Evolutionary conservation across 2,329 filamentous ascomycete species (phyloP).

Genomic region (Aureobasidium subglaciale): DNA sequence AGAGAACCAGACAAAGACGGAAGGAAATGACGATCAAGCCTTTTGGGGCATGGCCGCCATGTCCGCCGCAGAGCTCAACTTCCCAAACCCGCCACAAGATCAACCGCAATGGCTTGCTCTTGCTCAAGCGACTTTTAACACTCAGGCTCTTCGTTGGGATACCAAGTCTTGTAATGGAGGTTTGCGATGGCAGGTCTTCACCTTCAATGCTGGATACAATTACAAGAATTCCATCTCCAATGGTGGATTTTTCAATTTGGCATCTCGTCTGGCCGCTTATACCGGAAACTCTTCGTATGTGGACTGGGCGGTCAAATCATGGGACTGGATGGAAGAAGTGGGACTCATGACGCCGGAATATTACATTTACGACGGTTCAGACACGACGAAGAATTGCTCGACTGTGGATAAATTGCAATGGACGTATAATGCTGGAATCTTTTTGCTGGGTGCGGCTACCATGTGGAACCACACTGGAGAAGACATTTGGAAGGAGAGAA

Average conservation of each 20-base stretch:
- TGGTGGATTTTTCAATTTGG: slow-evolving; percentile 75
- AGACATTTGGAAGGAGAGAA: slow-evolving; percentile 25
- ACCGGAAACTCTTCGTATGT: slow-evolving; percentile 47
- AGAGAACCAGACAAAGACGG: slow-evolving; percentile 26
- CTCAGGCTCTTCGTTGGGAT: slow-evolving; percentile 67
- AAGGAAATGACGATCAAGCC: slow-evolving; percentile 55
- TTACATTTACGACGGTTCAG: slow-evolving; percentile 40
- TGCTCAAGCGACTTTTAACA: slow-evolving; percentile 73
- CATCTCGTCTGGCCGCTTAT: slow-evolving; percentile 43
- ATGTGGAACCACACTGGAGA: slow-evolving; percentile 50
- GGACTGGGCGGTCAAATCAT: slow-evolving; percentile 50
- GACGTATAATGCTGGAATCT: slow-evolving; percentile 46
- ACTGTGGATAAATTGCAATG: slow-evolving; percentile 39
- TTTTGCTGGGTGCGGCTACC: slow-evolving; percentile 47
- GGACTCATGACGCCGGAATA: slow-evolving; percentile 45
- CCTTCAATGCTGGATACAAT: slow-evolving; percentile 66
- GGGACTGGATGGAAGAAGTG: slow-evolving; percentile 34
- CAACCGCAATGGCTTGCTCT: slow-evolving; percentile 62
- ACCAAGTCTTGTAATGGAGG: slow-evolving; percentile 60
- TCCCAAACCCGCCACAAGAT: slow-evolving; percentile 62
- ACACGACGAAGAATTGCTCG: slow-evolving; percentile 38
- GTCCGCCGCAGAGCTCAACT: slow-evolving; percentile 69
- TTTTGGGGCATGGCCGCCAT: slow-evolving; percentile 81
- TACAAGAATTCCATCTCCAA: slow-evolving; percentile 86
- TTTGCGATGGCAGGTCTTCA: slow-evolving; percentile 79